Evolutionary conservation across 352 stramenopile genomes (phyloP), one percentile per base, ranked within the genome.

Genomic region (Globisporangium polare): DNA sequence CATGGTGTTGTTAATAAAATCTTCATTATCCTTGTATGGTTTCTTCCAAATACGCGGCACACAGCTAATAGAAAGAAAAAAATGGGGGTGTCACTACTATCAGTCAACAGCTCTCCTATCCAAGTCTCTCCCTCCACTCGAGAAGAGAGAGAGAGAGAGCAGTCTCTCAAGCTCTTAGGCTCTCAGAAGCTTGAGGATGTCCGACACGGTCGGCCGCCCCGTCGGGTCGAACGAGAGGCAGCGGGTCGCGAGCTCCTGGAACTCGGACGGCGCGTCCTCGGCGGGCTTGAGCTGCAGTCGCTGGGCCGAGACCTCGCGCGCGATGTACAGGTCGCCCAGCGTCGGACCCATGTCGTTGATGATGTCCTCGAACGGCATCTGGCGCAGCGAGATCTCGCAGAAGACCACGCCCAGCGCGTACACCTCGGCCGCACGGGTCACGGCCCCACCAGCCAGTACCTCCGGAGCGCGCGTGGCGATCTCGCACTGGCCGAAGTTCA

Each of bases 371-470:
- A 84, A 90, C 26, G 84, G 53, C 33, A 72, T 75, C 5, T 56
- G 53, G 9, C 73, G 75, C 27, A 63, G 62, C 57, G 79, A 87
- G 27, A 93, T 75, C 62, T 91, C 83, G 50, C 81, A 93, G 29
- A 93, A 73, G 65, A 93, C 77, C 20, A 87, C 75, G 50, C 83
- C 83, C 26, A 93, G 64, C 10, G 82, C 80, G 37, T 90, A 93
- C 13, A 93, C 73, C 59, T 91, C 76, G 12, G 81, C 75, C 22
- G 78, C 70, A 9, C 42, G 26, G n/a, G 80, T 82, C n/a, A 78
- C 43, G 15, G 74, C 58, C 0, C 74, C 74, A 7, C 78, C 77
- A 15, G 61, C 65, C 5, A 93, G 75, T 18, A 93, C 35, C 53
- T 93, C 83, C 0, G 83, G 83, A 1, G 83, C 76, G 3, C 78